Base-by-base conservation (phyloP, 2,329 filamentous ascomycete genomes). In the Xylaria sp. region DNA sequence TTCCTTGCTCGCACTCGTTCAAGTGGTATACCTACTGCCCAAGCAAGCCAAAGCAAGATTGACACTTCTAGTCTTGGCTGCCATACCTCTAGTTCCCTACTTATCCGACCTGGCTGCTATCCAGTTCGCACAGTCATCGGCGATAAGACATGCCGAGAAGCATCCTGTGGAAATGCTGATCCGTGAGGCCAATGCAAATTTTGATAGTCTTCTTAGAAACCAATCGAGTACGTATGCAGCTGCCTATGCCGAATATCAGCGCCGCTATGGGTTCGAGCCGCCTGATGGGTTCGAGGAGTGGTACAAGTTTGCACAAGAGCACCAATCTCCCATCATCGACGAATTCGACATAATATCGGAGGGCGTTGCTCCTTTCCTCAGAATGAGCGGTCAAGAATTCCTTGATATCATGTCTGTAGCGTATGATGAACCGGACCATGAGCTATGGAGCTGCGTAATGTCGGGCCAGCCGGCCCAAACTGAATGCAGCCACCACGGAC, bases 241-340 rank as follows among this genome's bases (percentile, higher is more conserved):
- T 0, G 82, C 80, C 0, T 53, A 68, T 0, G 54, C 51, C 0
- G 80, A 83, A 63, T 85, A 85, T 56, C 72, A 64, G 8, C 75
- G 75, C 1, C 75, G 81, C 19, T 83, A 84, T 58, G 64, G 62
- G 0, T 67, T 76, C 1, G 73, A 78, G 0, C 82, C 82, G 0
- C 83, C 83, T 0, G 71, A 73, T 0, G 82, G 83, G 0, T 84
- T 84, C 31, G 70, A 79, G 1, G 70, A 64, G 2, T 85, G 82
- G 83, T 81, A 76, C 21, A 65, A 75, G 0, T 83, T 77, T 50
- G 81, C 82, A 0, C 52, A 67, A 1, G 64, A 66, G 0, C 70
- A 80, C 1, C 33, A 77, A 2, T 83, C 81, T 0, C 74, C 74
- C 0, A 75, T 84, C n/a, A 82, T 84, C 33, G 82, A 84, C 60